These are phyloP conservation scores for Byssoonygena ceratinophila DNA, from an alignment of 2,329 filamentous ascomycete genomes.

Conservation along the genomic window DNA sequence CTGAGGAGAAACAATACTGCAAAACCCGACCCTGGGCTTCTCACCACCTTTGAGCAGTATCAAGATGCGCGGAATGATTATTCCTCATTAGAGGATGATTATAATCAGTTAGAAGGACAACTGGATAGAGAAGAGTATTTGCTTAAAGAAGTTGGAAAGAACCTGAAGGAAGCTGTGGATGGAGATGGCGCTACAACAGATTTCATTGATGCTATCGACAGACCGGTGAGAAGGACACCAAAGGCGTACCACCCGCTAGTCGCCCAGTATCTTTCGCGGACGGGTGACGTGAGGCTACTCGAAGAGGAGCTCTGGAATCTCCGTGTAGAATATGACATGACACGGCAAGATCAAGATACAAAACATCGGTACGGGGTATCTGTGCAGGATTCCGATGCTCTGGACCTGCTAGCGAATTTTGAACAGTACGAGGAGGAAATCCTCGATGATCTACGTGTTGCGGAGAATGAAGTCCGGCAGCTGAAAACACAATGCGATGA, in stretches of 20 bases:
- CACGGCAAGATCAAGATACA: constrained; percentile 5
- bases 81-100: constrained; percentile 20
- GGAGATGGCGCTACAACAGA: neutral
- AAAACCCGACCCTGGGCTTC: constrained; percentile 11
- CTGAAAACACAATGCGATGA: constrained; percentile 19
- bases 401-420: constrained; percentile 21
- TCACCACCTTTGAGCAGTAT: constrained; percentile 16
- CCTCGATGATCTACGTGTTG: constrained; percentile 19
- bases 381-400: constrained; percentile 6
- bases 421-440: constrained; percentile 18
- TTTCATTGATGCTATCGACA: neutral
- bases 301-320: constrained; percentile 11
- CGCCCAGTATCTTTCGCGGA: constrained; percentile 8
- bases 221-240: neutral
- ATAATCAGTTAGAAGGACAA: constrained; percentile 22
- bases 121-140: constrained; percentile 22
- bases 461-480: constrained; percentile 16
- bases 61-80: constrained; percentile 20
- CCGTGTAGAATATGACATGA: constrained; percentile 5
- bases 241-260: constrained; percentile 8
- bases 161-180: constrained; percentile 13
- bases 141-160: constrained; percentile 19
- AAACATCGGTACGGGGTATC: neutral
- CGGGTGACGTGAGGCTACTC: constrained; percentile 1
- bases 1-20: constrained; percentile 1